These are phyloP conservation scores for Neostapfia colusana DNA, from an alignment of 176 grass and related monocot species.

Conservation along the genomic window DNA sequence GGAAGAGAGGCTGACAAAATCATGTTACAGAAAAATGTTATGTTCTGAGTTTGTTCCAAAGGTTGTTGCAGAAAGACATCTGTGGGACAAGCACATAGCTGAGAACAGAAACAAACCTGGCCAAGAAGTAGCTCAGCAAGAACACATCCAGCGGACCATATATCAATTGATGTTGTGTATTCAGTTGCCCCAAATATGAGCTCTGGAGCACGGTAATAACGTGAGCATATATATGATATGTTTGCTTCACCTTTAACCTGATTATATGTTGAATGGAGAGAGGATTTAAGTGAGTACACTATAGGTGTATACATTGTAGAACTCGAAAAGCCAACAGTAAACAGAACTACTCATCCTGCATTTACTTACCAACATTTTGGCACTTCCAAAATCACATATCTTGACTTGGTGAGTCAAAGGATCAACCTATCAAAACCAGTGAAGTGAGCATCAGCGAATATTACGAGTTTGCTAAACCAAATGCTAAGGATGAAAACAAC, in stretches of 20 bases:
- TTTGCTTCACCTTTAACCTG: conserved; percentile 96
- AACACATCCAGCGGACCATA: conserved; percentile 98
- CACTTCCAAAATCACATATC: conserved; percentile 98
- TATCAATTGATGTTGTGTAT: conserved; percentile 96
- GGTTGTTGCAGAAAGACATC: conserved; percentile 1
- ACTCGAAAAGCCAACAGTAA: not conserved
- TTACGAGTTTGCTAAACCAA: not conserved
- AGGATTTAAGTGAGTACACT: not conserved
- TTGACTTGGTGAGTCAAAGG: conserved; percentile 95
- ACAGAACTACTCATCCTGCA: not conserved
- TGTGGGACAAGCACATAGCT: not conserved
- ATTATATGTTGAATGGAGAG: not conserved
- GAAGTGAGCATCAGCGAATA: conserved; percentile 10
- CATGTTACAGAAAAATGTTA: conserved; percentile 19
- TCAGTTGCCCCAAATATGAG: conserved; percentile 97
- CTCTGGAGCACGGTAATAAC: conserved; percentile 96
- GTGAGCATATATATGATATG: conserved; percentile 98
- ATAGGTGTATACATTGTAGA: too few relatives aligned
- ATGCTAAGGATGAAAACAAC: conserved; percentile 20
- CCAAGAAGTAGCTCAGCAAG: conserved; percentile 94
- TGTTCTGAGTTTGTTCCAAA: conserved; percentile 18
- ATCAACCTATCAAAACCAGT: conserved; percentile 62
- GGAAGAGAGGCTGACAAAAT: conserved; percentile 63
- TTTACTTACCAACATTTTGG: conserved; percentile 90
- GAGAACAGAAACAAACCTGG: conserved; percentile 53